Conservation (phyloP, 768 basidiomycete genomes). For the Phylloporus sp. region DNA sequence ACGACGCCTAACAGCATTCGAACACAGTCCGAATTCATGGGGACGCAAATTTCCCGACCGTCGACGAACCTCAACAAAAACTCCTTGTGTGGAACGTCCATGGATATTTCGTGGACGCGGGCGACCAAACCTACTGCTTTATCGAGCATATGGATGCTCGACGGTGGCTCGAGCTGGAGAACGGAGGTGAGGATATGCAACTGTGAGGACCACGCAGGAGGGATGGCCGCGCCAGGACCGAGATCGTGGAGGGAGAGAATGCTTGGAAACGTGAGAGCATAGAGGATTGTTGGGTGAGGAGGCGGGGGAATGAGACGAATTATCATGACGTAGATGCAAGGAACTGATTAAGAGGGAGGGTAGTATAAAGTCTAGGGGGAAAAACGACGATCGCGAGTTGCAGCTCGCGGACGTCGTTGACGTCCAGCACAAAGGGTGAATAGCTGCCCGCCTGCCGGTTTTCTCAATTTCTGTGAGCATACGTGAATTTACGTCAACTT, state of each 20-base stretch:
- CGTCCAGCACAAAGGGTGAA: conserved; percentile 27
- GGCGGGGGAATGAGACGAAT: conserved; percentile 47
- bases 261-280: conserved; percentile 48
- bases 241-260: conserved; percentile 36
- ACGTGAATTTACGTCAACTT: conserved; percentile 31
- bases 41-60: conserved; percentile 47
- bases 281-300: conserved; percentile 51
- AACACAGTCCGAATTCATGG: conserved; percentile 38
- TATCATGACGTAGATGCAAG: conserved; percentile 40
- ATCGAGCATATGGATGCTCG: conserved; percentile 54
- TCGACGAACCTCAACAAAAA: conserved; percentile 56
- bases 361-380: conserved; percentile 24
- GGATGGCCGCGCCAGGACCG: conserved; percentile 30
- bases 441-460: conserved; percentile 18
- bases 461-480: conserved; percentile 27
- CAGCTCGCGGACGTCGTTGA: conserved; percentile 22
- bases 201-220: conserved; percentile 51
- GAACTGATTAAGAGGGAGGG: conserved; percentile 19
- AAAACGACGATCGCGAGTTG: conserved; percentile 3
- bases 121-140: conserved; percentile 52
- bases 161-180: conserved; percentile 51
- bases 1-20: conserved; percentile 47
- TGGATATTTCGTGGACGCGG: conserved; percentile 54
- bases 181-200: conserved; percentile 43
- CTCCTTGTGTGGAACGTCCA: conserved; percentile 47